Evolutionary conservation across 495 filamentous ascomycete species (phyloP), one percentile per base, ranked within the genome.

Genomic region (Cetradonia linearis): DNA sequence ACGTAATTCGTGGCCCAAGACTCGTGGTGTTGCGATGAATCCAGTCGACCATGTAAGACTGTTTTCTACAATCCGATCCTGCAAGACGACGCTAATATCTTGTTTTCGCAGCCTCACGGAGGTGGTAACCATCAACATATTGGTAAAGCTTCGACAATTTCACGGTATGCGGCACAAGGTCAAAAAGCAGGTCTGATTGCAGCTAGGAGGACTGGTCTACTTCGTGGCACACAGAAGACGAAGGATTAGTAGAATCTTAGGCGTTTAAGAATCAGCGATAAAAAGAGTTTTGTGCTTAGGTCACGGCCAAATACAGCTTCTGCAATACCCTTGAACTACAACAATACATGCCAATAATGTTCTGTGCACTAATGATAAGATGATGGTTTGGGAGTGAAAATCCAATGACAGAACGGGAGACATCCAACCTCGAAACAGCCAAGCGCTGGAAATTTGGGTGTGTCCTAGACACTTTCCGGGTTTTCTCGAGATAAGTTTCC

Each of bases 81-180:
- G 3, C 48, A 56, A 25, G 14, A 8, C 23, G 40, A 58, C 62
- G 63, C 71, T 78, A 63, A 81, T 67, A 59, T 37, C 57, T 62
- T 58, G 46, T 65, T 59, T 67, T 53, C 72, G 70, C 62, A 85
- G 82, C 93, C 93, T 80, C 93, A 98, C 88, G 93, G 93, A 87
- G 87, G 88, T 92, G 93, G 93, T 95, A 99, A 99, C 83, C 93
- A 99, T 81, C 93, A 99, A 83, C 93, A 99, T 81, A 99, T 99
- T 72, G 93, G 93, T 86, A 97, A 97, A 82, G 94, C 93, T 63
- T 97, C 94, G 42, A 99, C 93, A 67, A 99, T 99, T 79, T 95
- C 89, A 66, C 87, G 93, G 74, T 95, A 91, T 80, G 93, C 93
- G 64, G 86, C 86, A 73, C 87, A 89, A 76, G 93, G 93, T 88